Evolutionary conservation across 352 stramenopile genomes (phyloP).

Genomic region (Peronospora belbahrii): DNA sequence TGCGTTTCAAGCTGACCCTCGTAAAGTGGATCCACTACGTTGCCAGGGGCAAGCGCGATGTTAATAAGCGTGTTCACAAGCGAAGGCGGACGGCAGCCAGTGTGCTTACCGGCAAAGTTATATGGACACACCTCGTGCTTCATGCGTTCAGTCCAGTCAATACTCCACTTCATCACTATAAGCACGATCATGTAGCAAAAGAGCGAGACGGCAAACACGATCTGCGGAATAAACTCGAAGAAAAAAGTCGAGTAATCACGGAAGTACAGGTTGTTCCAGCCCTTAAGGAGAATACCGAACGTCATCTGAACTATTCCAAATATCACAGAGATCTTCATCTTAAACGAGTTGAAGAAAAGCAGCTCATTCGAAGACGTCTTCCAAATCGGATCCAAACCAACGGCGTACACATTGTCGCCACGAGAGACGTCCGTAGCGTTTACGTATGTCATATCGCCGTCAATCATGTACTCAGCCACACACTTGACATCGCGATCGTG

Average conservation of each 20-base stretch:
- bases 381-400: conserved; percentile 98
- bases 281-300: conserved; percentile 94
- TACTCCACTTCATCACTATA: conserved; percentile 99
- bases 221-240: conserved; percentile 96
- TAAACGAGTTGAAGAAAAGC: conserved; percentile 99
- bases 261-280: conserved; percentile 96
- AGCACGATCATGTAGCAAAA: conserved; percentile 99
- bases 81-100: conserved; percentile 94
- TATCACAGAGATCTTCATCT: conserved; percentile 99
- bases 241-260: conserved; percentile 91
- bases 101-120: conserved; percentile 89
- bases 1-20: conserved; percentile 86
- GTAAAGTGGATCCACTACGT: conserved; percentile 94
- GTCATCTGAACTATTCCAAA: conserved; percentile 99
- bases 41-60: conserved; percentile 92
- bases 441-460: conserved; percentile 65
- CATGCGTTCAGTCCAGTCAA: conserved; percentile 97
- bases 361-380: conserved; percentile 96
- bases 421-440: conserved; percentile 73
- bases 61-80: conserved; percentile 99
- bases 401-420: conserved; percentile 90
- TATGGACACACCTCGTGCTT: conserved; percentile 87
- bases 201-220: conserved; percentile 93
- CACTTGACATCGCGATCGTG: conserved; percentile 49
- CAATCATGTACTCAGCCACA: conserved; percentile 61